Base-by-base conservation (phyloP, 2,329 filamentous ascomycete species). In the Pseudocercospora cruenta region DNA sequence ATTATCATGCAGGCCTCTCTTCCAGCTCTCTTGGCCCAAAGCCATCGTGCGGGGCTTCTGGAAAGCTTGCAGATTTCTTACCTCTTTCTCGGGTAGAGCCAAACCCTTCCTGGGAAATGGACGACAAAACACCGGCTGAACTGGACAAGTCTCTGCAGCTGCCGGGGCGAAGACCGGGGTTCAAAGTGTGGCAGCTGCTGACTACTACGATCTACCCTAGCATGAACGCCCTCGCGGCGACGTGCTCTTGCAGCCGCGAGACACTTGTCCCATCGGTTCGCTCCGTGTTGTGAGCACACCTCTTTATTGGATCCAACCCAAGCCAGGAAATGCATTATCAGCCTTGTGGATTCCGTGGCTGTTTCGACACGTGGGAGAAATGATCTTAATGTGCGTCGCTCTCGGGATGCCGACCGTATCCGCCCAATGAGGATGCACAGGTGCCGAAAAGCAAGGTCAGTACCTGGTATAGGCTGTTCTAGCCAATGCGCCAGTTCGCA, bases 401-500 rank as follows among this genome's bases (percentile, higher is more conserved):
- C 60, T 63, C 61, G 61, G 60, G 60, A 49, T 55, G 31, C 64
- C 54, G 64, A 66, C 57, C 16, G 55, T 45, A 22, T 43, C 39
- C 61, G 49, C 31, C 61, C 65, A 65, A 66, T 61, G 24, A 16
- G 55, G 33, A 39, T 19, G 28, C 55, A 58, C 31, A 58, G 55
- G 55, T 36, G 31, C 55, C 55, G 51, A 55, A 31, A 55, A 55
- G 51, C 51, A 55, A 55, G 51, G 26, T 55, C 26, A 31, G 24
- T 14, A 55, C 51, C 51, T 55, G 51, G 51, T 55, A 55, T 26
- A 57, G 60, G 59, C 45, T 63, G 64, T 53, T 63, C 64, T 66
- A 58, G 64, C 60, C 64, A 53, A 66, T 51, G 64, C 64, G 47
- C 55, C 53, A 14, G 31, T 39, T 57, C 47, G 54, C 53, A 7